Conservation (phyloP, 495 filamentous ascomycete genomes). For the Hypoxylon intermedium region DNA sequence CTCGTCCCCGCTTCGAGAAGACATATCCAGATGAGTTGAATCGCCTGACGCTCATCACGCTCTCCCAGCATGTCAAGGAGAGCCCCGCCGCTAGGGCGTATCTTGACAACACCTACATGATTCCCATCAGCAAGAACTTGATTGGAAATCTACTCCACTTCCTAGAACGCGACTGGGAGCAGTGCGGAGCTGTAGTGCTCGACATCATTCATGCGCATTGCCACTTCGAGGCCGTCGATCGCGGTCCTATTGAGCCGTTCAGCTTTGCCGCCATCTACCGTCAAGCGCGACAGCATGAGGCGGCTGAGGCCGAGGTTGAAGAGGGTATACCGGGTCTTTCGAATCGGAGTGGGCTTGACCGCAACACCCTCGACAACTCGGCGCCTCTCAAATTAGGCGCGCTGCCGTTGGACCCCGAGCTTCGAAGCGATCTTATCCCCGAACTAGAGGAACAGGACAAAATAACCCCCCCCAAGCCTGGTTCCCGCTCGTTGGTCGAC, state of each 20-base stretch:
- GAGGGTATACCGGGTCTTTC: conserved; percentile 94
- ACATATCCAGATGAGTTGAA: conserved; percentile 80
- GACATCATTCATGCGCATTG: conserved; percentile 76
- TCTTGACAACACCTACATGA: conserved; percentile 78
- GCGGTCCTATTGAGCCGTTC: conserved; percentile 76
- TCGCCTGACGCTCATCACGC: conserved; percentile 67
- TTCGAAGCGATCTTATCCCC: conserved; percentile 80
- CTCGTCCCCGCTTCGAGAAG: conserved; percentile 72
- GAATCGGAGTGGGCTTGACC: conserved; percentile 71
- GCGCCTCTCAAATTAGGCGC: conserved; percentile 76
- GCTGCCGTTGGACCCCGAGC: conserved; percentile 76
- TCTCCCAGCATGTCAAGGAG: conserved; percentile 77
- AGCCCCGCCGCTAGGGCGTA: conserved; percentile 79
- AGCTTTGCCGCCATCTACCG: conserved; percentile 83
- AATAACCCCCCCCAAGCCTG: conserved; percentile 69
- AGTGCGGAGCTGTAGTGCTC: conserved; percentile 78
- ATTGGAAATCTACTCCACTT: conserved; percentile 84
- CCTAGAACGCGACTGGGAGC: conserved; percentile 79
- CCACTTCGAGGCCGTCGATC: conserved; percentile 73
- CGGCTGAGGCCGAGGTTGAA: conserved; percentile 78
- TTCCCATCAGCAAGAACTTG: conserved; percentile 82
- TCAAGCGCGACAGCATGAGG: conserved; percentile 55
- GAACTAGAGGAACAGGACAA: conserved; percentile 82
- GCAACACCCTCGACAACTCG: conserved; percentile 64
- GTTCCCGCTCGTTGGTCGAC: conserved; percentile 70